These are phyloP conservation scores for Septoria linicola DNA, from an alignment of 2,329 filamentous ascomycete genomes.

Conservation along the genomic window DNA sequence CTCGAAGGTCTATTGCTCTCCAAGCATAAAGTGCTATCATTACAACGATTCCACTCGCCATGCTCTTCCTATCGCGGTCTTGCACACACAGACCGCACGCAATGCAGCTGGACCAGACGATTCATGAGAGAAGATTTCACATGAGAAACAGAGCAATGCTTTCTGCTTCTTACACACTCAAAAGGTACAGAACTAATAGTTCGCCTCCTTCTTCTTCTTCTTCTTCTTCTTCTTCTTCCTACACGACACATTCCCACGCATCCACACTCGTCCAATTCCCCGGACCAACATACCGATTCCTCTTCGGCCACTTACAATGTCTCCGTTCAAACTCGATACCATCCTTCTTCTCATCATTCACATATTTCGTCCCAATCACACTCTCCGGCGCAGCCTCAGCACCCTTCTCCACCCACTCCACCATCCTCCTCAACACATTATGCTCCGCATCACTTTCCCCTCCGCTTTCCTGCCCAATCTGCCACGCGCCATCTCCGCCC, in stretches of 20 bases:
- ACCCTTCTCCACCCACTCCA: constrained; percentile 38
- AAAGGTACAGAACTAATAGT: too few species aligned
- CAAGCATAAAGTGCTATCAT: too few species aligned
- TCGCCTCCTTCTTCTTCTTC: too few species aligned
- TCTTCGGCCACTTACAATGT: constrained; percentile 43
- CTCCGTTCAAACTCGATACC: constrained; percentile 48
- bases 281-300: constrained; percentile 31
- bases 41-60: too few species aligned
- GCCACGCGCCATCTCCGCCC: constrained; percentile 47
- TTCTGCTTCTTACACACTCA: too few species aligned
- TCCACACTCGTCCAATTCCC: constrained; percentile 30
- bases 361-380: constrained; percentile 44
- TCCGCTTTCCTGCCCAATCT: constrained; percentile 40
- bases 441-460: constrained; percentile 33
- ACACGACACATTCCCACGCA: constrained; percentile 32
- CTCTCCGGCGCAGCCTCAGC: constrained; percentile 32
- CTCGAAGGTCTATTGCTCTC: constrained; percentile 11
- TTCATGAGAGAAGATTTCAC: too few species aligned
- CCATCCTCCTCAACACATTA: constrained; percentile 51
- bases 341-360: constrained; percentile 39
- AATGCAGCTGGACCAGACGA: too few species aligned
- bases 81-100: too few species aligned
- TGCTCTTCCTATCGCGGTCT: too few species aligned
- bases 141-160: too few species aligned
- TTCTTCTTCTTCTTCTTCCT: too few species aligned